These are phyloP conservation scores for Capronia coronata DNA, from an alignment of 2,329 filamentous ascomycete genomes.

Conservation along the genomic window DNA sequence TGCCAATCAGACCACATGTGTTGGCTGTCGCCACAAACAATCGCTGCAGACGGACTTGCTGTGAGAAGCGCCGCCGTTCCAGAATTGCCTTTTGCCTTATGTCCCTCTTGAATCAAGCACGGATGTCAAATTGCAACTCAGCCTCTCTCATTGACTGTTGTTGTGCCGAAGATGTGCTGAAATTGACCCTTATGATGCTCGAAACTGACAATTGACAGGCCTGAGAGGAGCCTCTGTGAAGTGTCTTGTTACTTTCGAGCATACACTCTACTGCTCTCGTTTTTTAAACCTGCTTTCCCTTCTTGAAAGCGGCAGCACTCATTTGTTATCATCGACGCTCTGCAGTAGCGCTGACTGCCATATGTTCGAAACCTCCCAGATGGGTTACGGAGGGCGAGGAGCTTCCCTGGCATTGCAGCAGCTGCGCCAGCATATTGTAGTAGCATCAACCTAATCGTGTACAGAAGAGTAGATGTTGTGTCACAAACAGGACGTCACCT, in stretches of 20 bases:
- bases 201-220: slow-evolving; percentile 26
- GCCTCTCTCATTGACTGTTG: slow-evolving; percentile 68
- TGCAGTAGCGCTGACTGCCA: too few relatives aligned
- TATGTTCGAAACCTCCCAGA: too few relatives aligned
- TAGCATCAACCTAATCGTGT: too few relatives aligned
- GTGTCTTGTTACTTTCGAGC: slow-evolving; percentile 24
- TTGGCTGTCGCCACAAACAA: not conserved
- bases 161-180: slow-evolving; percentile 99
- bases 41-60: not conserved
- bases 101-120: slow-evolving; percentile 64
- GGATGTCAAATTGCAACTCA: slow-evolving; percentile 99
- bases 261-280: slow-evolving; percentile 5
- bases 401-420: too few relatives aligned
- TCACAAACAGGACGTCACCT: too few relatives aligned
- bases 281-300: not conserved
- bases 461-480: too few relatives aligned
- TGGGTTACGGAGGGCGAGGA: too few relatives aligned
- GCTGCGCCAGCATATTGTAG: too few relatives aligned
- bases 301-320: too few relatives aligned
- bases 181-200: slow-evolving; percentile 39
- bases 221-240: slow-evolving; percentile 18
- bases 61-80: not conserved
- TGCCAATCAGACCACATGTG: not conserved
- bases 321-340: too few relatives aligned
- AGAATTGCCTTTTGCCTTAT: not conserved